Evolutionary conservation across 2,329 filamentous ascomycete genomes (phyloP).

Genomic region (Eutypa lata): DNA sequence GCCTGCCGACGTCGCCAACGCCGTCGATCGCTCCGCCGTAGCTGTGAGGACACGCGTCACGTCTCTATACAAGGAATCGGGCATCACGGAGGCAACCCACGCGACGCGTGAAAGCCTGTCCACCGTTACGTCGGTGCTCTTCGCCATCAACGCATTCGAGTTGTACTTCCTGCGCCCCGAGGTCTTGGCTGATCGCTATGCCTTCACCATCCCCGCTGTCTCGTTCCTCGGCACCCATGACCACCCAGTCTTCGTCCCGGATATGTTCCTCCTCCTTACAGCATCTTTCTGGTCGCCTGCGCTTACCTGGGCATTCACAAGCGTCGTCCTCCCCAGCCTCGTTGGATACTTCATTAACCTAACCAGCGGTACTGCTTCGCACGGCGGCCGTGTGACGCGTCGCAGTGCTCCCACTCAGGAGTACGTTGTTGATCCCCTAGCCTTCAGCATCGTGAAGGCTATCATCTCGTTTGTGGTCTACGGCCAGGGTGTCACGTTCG

Average conservation of each 20-base stretch:
- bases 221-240: conserved; percentile 52
- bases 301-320: conserved; percentile 72
- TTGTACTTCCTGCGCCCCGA: conserved; percentile 65
- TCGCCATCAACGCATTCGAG: conserved; percentile 67
- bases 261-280: conserved; percentile 76
- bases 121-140: conserved; percentile 69
- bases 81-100: conserved; percentile 63
- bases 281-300: conserved; percentile 81
- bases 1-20: conserved; percentile 72
- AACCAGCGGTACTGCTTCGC: conserved; percentile 44
- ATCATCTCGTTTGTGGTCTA: conserved; percentile 80
- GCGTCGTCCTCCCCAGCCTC: conserved; percentile 64
- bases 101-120: conserved; percentile 67
- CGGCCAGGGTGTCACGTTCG: conserved; percentile 60
- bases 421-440: conserved; percentile 76
- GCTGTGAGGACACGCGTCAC: conserved; percentile 64
- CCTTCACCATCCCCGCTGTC: conserved; percentile 68
- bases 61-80: conserved; percentile 62
- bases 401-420: conserved; percentile 42
- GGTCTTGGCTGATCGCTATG: conserved; percentile 68
- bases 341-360: conserved; percentile 91
- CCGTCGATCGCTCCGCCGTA: conserved; percentile 68
- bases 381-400: conserved; percentile 40
- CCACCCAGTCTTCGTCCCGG: conserved; percentile 67
- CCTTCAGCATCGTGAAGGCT: conserved; percentile 87